Evolutionary conservation across 140 eudicot genomes (phyloP), one percentile per base, ranked within the genome.

Genomic region (Anethum foeniculum): DNA sequence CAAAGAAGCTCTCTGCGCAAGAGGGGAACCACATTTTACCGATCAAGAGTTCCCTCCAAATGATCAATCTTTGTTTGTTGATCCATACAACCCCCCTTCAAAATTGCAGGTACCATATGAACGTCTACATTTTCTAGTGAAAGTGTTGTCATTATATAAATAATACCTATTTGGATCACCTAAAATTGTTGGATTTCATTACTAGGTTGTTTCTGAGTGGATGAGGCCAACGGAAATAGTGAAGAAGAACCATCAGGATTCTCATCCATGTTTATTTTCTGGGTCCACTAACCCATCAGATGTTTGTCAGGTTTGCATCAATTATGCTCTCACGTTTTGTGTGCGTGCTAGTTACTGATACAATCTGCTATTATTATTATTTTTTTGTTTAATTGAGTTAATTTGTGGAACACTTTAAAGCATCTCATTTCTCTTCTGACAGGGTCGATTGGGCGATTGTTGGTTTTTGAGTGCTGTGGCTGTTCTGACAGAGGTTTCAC

Each of bases 401-500:
- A 62, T 23, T 7, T 10, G 34, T 11, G 32, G 69, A 62, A 25
- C 44, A 16, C 9, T 49, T 43, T 62, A 38, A 30, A 79, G 39
- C 11, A 27, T 36, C 48, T 64, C 34, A 13, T 51, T 44, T 77
- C 36, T 78, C 34, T 51, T 81, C 71, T 81, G 54, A 69, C 83
- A 96, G 99, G 99, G 99, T 0, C 98, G 93, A 44, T 81, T 96
- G 85, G 99, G 99, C 79, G 99, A 96, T 83, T 96, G 99, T 77
- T 96, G 99, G 99, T 96, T 96, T 87, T 83, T 96, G 91, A 96
- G 99, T 64, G 99, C 99, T 51, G 99, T 96, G 80, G 99, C 99
- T 81, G 99, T 96, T 77, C 84, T 96, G 28, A 89, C 99, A 3
- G 99, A 96, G 80, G 98, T 96, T 79, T 91, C 98, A 15, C 88